Conservation (phyloP, 805 yeast genomes). For the Kodamaea sagamina region DNA sequence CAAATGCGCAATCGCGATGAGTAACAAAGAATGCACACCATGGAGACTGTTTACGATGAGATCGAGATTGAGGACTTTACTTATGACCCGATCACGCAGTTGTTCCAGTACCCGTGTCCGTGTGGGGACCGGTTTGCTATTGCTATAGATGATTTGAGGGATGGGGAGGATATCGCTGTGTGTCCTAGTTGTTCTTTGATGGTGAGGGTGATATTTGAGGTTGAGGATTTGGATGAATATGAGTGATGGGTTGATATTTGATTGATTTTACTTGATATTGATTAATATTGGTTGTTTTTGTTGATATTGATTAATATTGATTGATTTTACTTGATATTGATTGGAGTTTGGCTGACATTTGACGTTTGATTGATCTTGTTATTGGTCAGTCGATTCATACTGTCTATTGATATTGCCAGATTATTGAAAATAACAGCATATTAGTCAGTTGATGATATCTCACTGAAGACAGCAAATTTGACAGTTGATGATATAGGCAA, state of each 20-base stretch:
- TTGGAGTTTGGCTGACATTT: too few species aligned
- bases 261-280: background rate
- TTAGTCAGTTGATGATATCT: too few species aligned
- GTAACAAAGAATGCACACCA: constrained; percentile 17
- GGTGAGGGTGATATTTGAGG: constrained; percentile 89
- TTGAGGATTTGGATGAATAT: constrained; percentile 53
- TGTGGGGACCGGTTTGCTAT: constrained; percentile 96
- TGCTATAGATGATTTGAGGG: constrained; percentile 76
- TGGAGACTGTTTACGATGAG: constrained; percentile 82
- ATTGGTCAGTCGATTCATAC: too few species aligned
- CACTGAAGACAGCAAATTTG: too few species aligned
- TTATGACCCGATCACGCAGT: constrained; percentile 76
- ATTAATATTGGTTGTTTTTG: background rate
- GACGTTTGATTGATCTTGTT: too few species aligned
- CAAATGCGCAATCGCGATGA: background rate
- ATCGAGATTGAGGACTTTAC: constrained; percentile 97
- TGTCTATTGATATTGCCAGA: too few species aligned
- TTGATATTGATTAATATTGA: background rate
- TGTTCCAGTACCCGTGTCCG: constrained; percentile 95
- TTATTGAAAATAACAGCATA: too few species aligned
- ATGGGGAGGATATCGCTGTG: constrained; percentile 92
- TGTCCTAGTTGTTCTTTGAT: constrained; percentile 95
- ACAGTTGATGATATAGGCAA: too few species aligned
- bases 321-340: too few species aligned
- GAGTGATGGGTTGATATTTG: constrained; percentile 10